A percentile compares a stretch with the other conserved stretches of the same genome.
Conservation (phyloP, 108 stramenopile species). For the Pseudonitzschia multiseries region DNA sequence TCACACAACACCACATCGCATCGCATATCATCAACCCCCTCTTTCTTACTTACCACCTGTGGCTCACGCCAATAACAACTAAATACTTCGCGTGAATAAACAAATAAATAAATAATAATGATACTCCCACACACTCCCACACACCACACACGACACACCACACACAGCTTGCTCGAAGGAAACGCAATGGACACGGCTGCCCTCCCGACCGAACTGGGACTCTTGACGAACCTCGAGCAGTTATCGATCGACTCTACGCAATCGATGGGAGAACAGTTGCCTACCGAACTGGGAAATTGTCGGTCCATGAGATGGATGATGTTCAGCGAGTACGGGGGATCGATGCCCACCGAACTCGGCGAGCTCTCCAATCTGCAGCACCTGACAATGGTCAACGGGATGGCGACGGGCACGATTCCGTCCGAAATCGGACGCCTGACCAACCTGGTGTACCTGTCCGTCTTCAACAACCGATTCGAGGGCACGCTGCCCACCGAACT, state of each 20-base stretch:
- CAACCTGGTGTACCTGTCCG: neutral
- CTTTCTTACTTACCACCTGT: too few relatives aligned
- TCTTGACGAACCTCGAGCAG: constrained; percentile 15
- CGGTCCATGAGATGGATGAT: too few relatives aligned
- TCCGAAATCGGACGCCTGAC: neutral
- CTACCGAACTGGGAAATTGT: too few relatives aligned
- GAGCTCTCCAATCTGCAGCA: constrained; percentile 11
- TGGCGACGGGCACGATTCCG: constrained; percentile 29
- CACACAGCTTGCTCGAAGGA: neutral
- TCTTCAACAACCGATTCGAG: constrained; percentile 10
- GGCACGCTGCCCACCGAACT: constrained; percentile 51
- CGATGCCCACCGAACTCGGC: constrained; percentile 31
- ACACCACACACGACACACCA: too few relatives aligned
- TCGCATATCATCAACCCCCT: too few relatives aligned
- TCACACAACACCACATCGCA: too few relatives aligned
- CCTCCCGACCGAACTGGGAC: constrained; percentile 34
- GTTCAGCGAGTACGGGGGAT: neutral
- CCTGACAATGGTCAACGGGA: neutral
- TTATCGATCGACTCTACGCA: neutral
- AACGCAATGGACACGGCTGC: neutral
- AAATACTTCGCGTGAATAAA: too few relatives aligned
- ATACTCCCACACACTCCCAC: too few relatives aligned
- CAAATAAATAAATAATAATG: too few relatives aligned
- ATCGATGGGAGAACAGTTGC: too few relatives aligned
- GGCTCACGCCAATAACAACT: too few relatives aligned